Base-by-base conservation (phyloP, 345 rosid species). In the Eucalyptus erythrocorys region DNA sequence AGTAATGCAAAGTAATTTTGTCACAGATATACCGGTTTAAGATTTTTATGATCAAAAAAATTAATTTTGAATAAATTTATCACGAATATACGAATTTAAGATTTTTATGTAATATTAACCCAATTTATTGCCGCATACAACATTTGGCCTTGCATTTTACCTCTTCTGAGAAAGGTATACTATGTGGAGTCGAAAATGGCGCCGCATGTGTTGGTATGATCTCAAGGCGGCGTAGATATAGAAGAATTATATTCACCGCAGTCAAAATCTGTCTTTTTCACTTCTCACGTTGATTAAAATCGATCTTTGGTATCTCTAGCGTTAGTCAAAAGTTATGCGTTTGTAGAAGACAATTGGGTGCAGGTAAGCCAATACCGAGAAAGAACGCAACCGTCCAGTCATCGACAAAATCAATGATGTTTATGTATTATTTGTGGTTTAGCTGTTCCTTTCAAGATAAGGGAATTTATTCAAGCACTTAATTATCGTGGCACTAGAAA, bases 11-110 rank as follows among this genome's bases (percentile, higher is more conserved):
- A 5, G 4, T 53, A 3, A 53, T 21, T 4, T 53, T 22, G 12
- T 21, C 4, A 53, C 1, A 8, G 0, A 22, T 53, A 1, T 53
- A 7, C 0, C 0, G 1, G 22, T 8, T 53, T 22, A 1, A 53
- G 2, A 22, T 21, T 53, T 53, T 53, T 53, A 9, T 53, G 12
- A 53, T 17, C 3, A 50, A 17, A 50, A 48, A 17, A 50, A 17
- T 50, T 50, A 50, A 7, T 50, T 50, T 50, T 17, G 53, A 17
- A 50, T 49, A 14, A 49, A 49, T 49, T 48, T 49, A 15, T 50
- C 3, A 50, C 0, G 8, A 50, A 17, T 17, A 6, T 17, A 17
- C 3, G 1, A 17, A 50, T 50, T 50, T 17, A 50, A 17, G 53
- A 17, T 50, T 50, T 50, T 50, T 50, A 3, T 17, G 53, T 17